Base-by-base conservation (phyloP, 306 rosid species). In the Senna siamea region DNA sequence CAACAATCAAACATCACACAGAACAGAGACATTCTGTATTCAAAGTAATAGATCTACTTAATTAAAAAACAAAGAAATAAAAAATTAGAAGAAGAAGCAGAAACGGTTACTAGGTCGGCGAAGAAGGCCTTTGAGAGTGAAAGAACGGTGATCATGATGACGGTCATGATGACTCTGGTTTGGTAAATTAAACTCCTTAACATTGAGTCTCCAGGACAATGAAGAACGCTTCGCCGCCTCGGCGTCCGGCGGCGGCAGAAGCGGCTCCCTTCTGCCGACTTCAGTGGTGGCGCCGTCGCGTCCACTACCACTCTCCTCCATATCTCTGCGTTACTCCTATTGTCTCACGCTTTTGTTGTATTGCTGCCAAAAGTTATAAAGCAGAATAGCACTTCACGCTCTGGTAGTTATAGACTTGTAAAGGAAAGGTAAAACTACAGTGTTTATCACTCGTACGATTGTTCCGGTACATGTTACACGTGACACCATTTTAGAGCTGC, bases 131-230 rank as follows among this genome's bases (percentile, higher is more conserved):
- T 23, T 46, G 11, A 81, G 66, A 40, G 52, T 17, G 28, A 71
- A 65, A 0, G 44, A 51, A 51, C 44, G 61, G n/a, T 54, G 51
- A 10, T 26, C 66, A 6, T n/a, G 32, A 10, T 37, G 69, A 4
- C 6, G 32, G 4, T 37, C 69, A 4, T 7, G 32, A 26, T 15
- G 41, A 2, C 34, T 34, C 41, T 59, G 69, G 19, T 9, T 38
- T 59, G 82, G 82, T 10, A 81, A 34, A 34, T 15, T 66, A 34
- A 81, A 81, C 73, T 77, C 82, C 41, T 77, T 81, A 14, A 73
- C 73, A 19, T 81, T 73, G 43, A 81, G 85, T 68, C 76, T 77
- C 85, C 85, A 81, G 1, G 82, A 61, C 14, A 23, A 20, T 22
- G 53, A 30, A 3, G 69, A 44, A 58, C 48, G n/a, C 69, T 19